Evolutionary conservation across 495 filamentous ascomycete genomes (phyloP), one percentile per base, ranked within the genome.

Genomic region (Neurospora discreta): DNA sequence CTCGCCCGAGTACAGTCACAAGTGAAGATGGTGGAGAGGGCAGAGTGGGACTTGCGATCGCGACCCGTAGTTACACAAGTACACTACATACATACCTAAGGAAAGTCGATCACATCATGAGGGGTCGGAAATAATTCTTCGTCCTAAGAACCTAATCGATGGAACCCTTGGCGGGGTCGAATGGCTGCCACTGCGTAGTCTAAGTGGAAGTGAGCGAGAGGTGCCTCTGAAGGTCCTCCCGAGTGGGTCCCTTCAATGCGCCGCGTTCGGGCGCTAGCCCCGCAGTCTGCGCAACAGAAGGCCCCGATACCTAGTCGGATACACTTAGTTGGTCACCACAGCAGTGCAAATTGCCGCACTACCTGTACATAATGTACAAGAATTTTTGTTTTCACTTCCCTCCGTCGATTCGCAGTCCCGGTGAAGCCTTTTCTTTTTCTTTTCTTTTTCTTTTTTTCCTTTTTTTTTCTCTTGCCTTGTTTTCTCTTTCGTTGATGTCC

Each of bases 251-350:
- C 26, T 18, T 60, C 52, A 73, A 69, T 40, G 71, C 40, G 71
- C 74, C 72, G 74, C 26, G 72, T 73, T 75, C 74, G 72, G 74
- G 69, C 69, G 16, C 33, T 68, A 60, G 69, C 69, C 65, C 69
- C 71, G 74, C 74, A 73, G 36, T 65, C n/a, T 65, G 52, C 52
- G n/a, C n/a, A n/a, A n/a, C n/a, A n/a, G n/a, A n/a, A n/a, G n/a
- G n/a, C n/a, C n/a, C n/a, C n/a, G n/a, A n/a, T n/a, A n/a, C 33
- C 2, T 60, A 33, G 6, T 33, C 52, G 52, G 23, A 26, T 60
- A 33, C 52, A n/a, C n/a, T 33, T 5, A 36, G 52, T 33, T 65
- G 23, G 26, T 65, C 26, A 33, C 13, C 15, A 65, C 15, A 65
- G 52, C 33, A 16, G 52, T 65, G 26, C 26, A 65, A 65, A 65